phyloP scores from a whole-genome alignment of 768 basidiomycete species.

The Pisolithus tinctorius region DNA sequence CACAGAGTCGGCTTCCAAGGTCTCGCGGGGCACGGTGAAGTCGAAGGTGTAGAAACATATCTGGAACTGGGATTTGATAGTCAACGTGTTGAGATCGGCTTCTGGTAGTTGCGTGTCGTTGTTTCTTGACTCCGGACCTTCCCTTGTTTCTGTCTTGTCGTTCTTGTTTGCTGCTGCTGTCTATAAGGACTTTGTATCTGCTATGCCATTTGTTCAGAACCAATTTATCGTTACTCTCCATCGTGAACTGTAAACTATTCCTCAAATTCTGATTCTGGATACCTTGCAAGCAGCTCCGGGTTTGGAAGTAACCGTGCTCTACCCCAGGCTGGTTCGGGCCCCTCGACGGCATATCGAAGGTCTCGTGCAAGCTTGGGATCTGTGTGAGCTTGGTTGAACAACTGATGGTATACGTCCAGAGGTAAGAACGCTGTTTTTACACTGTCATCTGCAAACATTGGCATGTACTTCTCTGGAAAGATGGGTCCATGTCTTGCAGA shows the following conservation, averaged over 20 bases:
- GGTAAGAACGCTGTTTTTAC: slow-evolving; percentile 10
- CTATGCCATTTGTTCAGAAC: too few species aligned
- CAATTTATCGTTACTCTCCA: neutral
- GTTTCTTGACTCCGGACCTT: neutral
- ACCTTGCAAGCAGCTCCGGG: slow-evolving; percentile 34
- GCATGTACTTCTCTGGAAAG: too few species aligned
- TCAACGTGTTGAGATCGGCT: slow-evolving; percentile 43
- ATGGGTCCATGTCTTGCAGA: too few species aligned
- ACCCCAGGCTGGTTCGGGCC: slow-evolving; percentile 17
- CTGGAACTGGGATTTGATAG: slow-evolving; percentile 59
- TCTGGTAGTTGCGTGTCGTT: slow-evolving; percentile 48
- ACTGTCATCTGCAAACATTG: slow-evolving; percentile 33
- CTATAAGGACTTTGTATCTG: too few species aligned
- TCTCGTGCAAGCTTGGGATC: too few species aligned
- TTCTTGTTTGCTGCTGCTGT: neutral
- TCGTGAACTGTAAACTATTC: slow-evolving; percentile 30
- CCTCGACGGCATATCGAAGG: slow-evolving; percentile 34
- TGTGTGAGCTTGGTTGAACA: slow-evolving; percentile 18
- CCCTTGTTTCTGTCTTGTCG: neutral
- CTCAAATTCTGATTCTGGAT: slow-evolving; percentile 43
- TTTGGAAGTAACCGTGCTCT: slow-evolving; percentile 35
- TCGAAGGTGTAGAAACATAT: slow-evolving; percentile 47
- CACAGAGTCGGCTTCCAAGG: slow-evolving; percentile 61
- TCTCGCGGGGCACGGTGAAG: slow-evolving; percentile 27
- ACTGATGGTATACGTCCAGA: neutral